Conservation (phyloP, 2,329 filamentous ascomycete species). For the Pyrenochaeta sp. region DNA sequence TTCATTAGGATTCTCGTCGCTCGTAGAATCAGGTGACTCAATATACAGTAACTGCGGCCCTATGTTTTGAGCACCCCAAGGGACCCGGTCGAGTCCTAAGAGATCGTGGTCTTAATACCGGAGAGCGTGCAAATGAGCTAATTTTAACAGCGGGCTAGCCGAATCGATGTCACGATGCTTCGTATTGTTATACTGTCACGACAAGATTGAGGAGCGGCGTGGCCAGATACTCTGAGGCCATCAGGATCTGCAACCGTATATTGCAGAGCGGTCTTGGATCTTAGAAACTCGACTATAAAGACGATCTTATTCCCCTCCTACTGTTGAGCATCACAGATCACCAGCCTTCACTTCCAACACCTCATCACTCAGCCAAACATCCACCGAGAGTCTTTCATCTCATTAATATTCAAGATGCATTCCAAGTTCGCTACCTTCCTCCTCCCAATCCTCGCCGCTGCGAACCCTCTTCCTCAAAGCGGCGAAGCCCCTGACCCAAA, state of each 20-base stretch:
- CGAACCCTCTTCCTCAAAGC: conserved; percentile 34
- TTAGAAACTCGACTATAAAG: conserved; percentile 36
- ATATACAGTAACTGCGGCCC: conserved; percentile 31
- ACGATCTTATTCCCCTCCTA: conserved; percentile 13
- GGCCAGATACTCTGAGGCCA: conserved; percentile 21
- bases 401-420: conserved; percentile 34
- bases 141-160: conserved; percentile 33
- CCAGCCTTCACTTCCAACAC: conserved; percentile 27
- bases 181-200: conserved; percentile 22
- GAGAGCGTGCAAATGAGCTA: conserved; percentile 28
- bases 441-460: conserved; percentile 40
- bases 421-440: conserved; percentile 39
- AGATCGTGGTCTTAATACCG: conserved; percentile 31
- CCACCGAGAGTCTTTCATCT: conserved; percentile 6
- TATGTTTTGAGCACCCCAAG: conserved; percentile 22
- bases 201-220: conserved; percentile 15
- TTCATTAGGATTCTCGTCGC: conserved; percentile 11
- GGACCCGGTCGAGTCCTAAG: conserved; percentile 23
- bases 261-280: neutral
- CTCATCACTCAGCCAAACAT: conserved; percentile 6
- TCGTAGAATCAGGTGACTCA: conserved; percentile 26
- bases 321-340: conserved; percentile 36
- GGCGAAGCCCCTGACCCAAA: conserved; percentile 26
- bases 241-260: conserved; percentile 4
- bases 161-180: conserved; percentile 23